A percentile compares a stretch with the other conserved stretches of the same genome.
phyloP scores from a whole-genome alignment of 495 filamentous ascomycete species.

The Penicillium herquei region DNA sequence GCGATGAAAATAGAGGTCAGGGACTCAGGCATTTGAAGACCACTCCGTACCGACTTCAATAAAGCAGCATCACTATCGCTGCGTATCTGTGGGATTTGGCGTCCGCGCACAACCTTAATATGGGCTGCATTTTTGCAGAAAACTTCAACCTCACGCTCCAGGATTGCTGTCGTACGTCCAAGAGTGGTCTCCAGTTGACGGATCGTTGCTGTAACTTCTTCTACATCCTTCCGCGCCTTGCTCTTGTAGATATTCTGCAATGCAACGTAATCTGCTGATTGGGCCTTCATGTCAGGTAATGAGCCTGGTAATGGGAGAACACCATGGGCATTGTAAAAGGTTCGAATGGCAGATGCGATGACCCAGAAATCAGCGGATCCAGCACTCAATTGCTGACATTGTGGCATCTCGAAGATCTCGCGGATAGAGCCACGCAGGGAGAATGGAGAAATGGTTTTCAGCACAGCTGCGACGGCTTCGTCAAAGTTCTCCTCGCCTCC shows the following conservation, averaged over 20 bases:
- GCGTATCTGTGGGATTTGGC: conserved; percentile 47
- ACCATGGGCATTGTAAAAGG: conserved; percentile 69
- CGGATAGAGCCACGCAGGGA: conserved; percentile 64
- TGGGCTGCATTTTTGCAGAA: conserved; percentile 97
- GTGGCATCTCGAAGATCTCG: conserved; percentile 72
- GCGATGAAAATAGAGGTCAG: conserved; percentile 79
- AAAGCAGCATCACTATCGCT: conserved; percentile 30
- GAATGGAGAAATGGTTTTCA: conserved; percentile 74
- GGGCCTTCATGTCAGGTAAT: conserved; percentile 97
- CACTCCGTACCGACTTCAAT: conserved; percentile 31
- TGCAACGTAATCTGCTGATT: conserved; percentile 85
- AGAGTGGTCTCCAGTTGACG: conserved; percentile 56
- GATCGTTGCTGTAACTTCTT: conserved; percentile 72
- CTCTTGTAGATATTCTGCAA: conserved; percentile 93
- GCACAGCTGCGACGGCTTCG: conserved; percentile 81
- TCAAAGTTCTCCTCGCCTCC: conserved; percentile 97
- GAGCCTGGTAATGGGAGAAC: conserved; percentile 82
- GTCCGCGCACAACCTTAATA: conserved; percentile 78
- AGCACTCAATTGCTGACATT: conserved; percentile 48
- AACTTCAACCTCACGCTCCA: conserved; percentile 76
- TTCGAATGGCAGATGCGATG: conserved; percentile 74
- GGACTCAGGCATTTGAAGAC: conserved; percentile 48
- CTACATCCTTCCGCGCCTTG: conserved; percentile 77
- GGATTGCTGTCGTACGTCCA: conserved; percentile 49
- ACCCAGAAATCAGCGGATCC: conserved; percentile 74